Evolutionary conservation across 345 rosid species (phyloP).

Genomic region (Camelina sativa): DNA sequence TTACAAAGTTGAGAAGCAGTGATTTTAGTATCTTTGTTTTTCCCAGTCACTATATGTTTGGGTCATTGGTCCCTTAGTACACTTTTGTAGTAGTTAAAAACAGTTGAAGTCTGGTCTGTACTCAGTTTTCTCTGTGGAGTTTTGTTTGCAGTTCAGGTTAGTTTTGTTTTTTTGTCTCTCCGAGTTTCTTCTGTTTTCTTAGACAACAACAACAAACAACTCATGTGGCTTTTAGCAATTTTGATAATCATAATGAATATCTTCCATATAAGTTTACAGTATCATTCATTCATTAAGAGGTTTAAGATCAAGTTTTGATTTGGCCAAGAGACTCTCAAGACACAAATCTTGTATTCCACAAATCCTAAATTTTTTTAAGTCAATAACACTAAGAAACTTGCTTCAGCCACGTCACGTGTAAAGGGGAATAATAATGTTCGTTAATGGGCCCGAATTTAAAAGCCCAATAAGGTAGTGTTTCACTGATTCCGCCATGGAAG

Average conservation of each 20-base stretch:
- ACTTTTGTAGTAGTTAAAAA: constrained; percentile 29
- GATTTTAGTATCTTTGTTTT: constrained; percentile 44
- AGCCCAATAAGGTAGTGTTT: constrained; percentile 29
- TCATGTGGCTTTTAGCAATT: constrained; percentile 44
- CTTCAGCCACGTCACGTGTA: neutral
- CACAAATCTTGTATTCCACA: neutral
- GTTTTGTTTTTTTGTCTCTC: constrained; percentile 6
- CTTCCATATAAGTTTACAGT: neutral
- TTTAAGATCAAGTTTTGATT: neutral
- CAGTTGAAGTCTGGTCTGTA: constrained; percentile 41
- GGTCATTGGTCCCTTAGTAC: constrained; percentile 30
- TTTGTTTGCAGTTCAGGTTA: constrained; percentile 35
- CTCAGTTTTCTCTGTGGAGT: constrained; percentile 40
- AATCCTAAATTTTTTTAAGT: too few species aligned
- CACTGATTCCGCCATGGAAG: constrained; percentile 25
- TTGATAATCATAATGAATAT: constrained; percentile 39
- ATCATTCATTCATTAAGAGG: neutral
- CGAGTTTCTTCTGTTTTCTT: neutral
- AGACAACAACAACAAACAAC: constrained; percentile 28
- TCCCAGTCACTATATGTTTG: constrained; percentile 20
- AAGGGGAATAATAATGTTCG: neutral
- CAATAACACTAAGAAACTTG: too few species aligned
- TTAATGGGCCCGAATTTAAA: neutral
- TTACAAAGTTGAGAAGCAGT: constrained; percentile 50
- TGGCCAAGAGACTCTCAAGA: neutral